Evolutionary conservation across 441 rosid species (phyloP).

Genomic region (Pelargonium myrrhifolium): DNA sequence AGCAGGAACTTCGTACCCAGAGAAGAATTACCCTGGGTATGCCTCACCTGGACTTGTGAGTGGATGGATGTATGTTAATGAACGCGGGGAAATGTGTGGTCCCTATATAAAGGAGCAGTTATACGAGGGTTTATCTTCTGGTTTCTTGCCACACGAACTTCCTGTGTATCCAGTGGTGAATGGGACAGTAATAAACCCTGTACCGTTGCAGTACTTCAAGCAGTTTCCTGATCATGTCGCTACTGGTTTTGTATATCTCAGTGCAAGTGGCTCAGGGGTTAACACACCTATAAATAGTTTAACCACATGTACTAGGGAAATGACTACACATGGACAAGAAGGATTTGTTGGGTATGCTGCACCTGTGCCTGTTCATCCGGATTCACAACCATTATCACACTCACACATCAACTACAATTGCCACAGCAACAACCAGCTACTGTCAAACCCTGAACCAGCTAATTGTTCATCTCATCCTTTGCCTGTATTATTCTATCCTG

Average conservation of each 20-base stretch:
- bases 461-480: constrained; percentile 25
- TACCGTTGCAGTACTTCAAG: constrained; percentile 76
- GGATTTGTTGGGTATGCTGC: constrained; percentile 23
- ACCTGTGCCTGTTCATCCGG: constrained; percentile 20
- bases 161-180: constrained; percentile 73
- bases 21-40: constrained; percentile 35
- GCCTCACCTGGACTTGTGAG: constrained; percentile 40
- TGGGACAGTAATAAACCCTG: constrained; percentile 54
- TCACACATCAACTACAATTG: constrained; percentile 25
- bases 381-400: constrained; percentile 26
- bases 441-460: constrained; percentile 30
- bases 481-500: constrained; percentile 37
- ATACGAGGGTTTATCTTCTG: constrained; percentile 67
- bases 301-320: constrained; percentile 22
- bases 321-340: constrained; percentile 25
- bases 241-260: constrained; percentile 66
- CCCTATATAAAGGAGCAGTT: constrained; percentile 87
- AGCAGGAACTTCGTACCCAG: constrained; percentile 35
- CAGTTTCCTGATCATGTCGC: constrained; percentile 88
- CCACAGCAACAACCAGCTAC: constrained; percentile 23
- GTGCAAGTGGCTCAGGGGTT: constrained; percentile 26
- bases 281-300: constrained; percentile 24
- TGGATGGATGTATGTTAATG: constrained; percentile 90
- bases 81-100: constrained; percentile 85
- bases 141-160: constrained; percentile 85